These are phyloP conservation scores for Rosa lucieae DNA, from an alignment of 306 rosid genomes.

Conservation along the genomic window DNA sequence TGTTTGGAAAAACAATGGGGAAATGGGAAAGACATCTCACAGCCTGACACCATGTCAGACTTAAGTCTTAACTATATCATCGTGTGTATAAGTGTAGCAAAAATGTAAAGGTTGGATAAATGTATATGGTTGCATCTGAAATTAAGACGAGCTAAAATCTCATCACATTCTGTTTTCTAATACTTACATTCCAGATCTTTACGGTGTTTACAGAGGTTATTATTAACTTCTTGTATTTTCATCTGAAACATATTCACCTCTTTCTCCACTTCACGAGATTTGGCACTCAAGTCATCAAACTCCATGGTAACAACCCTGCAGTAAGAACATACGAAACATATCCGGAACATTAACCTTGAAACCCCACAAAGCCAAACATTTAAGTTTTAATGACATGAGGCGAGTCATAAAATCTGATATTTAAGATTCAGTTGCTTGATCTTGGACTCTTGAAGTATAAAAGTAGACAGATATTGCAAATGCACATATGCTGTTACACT, in stretches of 20 bases:
- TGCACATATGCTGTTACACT: background rate
- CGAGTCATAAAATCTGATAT: background rate
- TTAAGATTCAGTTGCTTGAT: background rate
- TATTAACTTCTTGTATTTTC: slow-evolving; percentile 68
- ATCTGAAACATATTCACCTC: slow-evolving; percentile 80
- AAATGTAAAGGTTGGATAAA: background rate
- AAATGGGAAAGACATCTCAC: background rate
- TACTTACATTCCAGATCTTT: slow-evolving; percentile 86
- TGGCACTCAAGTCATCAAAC: slow-evolving; percentile 66
- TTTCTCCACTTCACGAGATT: slow-evolving; percentile 75
- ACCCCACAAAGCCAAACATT: background rate
- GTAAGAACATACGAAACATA: background rate
- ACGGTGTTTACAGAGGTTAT: slow-evolving; percentile 56
- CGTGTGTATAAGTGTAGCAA: background rate
- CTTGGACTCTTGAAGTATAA: background rate
- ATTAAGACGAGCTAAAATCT: background rate
- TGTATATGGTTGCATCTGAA: background rate
- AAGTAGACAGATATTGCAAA: background rate
- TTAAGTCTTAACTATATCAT: slow-evolving; percentile 9
- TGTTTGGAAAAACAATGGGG: background rate
- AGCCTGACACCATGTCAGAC: background rate
- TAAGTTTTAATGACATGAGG: background rate
- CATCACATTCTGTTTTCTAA: slow-evolving; percentile 12
- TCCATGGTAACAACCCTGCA: slow-evolving; percentile 64
- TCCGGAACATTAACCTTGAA: background rate